phyloP scores from a whole-genome alignment of 768 basidiomycete species.

The Ramaria rubella region DNA sequence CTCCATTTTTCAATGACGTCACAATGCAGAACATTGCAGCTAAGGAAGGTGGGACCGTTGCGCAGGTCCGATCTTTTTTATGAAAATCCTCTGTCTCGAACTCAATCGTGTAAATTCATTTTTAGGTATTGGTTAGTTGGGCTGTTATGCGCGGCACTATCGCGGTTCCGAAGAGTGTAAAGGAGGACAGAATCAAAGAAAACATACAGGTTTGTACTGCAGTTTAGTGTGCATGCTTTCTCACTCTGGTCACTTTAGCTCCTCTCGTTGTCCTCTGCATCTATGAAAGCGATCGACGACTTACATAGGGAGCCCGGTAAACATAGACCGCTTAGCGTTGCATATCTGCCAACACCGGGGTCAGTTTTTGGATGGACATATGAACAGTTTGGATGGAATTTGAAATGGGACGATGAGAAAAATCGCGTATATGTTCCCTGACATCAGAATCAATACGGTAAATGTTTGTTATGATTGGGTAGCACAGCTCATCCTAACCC shows the following conservation, averaged over 20 bases:
- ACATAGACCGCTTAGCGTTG: background rate
- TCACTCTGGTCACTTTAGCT: background rate
- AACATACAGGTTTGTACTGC: background rate
- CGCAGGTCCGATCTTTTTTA: conserved; percentile 12
- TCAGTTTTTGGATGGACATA: conserved; percentile 5
- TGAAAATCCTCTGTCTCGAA: no score
- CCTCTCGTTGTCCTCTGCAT: background rate
- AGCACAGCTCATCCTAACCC: no score
- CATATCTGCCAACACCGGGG: background rate
- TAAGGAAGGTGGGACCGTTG: conserved; percentile 38
- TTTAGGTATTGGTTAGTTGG: conserved; percentile 79
- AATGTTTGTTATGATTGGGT: no score
- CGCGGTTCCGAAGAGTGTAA: conserved; percentile 83
- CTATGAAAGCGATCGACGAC: background rate
- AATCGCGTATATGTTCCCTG: background rate
- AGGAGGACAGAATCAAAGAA: background rate
- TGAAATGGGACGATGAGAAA: background rate
- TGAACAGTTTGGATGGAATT: conserved; percentile 4
- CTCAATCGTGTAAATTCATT: no score
- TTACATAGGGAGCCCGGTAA: background rate
- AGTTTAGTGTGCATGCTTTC: background rate
- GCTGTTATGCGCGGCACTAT: conserved; percentile 66
- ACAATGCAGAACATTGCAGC: conserved; percentile 28
- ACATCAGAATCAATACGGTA: no score
- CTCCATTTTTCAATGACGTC: conserved; percentile 28